These are phyloP conservation scores for Ganoderma resinaceum DNA, from an alignment of 1,284 basidiomycete genomes.

Conservation along the genomic window DNA sequence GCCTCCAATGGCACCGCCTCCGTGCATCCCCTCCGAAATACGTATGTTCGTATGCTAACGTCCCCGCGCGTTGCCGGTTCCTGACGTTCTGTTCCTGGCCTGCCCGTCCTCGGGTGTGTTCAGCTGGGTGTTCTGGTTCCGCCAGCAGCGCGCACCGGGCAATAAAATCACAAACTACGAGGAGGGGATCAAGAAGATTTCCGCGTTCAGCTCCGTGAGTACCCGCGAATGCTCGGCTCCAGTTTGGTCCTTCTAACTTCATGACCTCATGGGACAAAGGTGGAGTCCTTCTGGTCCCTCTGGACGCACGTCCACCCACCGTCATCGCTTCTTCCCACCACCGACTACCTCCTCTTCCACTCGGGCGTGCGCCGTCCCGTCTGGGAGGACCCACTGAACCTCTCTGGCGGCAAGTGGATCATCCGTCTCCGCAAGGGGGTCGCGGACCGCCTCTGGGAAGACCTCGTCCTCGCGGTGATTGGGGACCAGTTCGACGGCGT, in stretches of 20 bases:
- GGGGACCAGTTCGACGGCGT: constrained; percentile 81
- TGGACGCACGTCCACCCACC: constrained; percentile 83
- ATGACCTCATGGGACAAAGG: constrained; percentile 45
- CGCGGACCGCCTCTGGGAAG: constrained; percentile 85
- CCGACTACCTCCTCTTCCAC: constrained; percentile 88
- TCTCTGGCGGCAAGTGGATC: constrained; percentile 92
- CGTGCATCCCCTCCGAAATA: constrained; percentile 80
- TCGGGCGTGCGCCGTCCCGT: constrained; percentile 81
- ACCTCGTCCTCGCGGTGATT: constrained; percentile 77
- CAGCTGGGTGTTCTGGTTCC: constrained; percentile 89
- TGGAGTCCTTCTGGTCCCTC: constrained; percentile 86
- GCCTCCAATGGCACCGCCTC: constrained; percentile 43
- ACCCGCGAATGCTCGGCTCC: not conserved
- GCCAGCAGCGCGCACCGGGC: constrained; percentile 81
- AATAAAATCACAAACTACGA: constrained; percentile 85
- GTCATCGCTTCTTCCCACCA: constrained; percentile 76
- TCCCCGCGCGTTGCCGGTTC: constrained; percentile 27
- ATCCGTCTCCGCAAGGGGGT: constrained; percentile 85
- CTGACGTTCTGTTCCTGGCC: constrained; percentile 28
- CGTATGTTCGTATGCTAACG: constrained; percentile 75
- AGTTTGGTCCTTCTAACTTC: constrained; percentile 7
- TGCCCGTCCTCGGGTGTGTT: not conserved
- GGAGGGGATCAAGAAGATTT: constrained; percentile 86
- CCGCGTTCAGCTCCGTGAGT: constrained; percentile 77
- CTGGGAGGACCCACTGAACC: constrained; percentile 90